Evolutionary conservation across 805 yeast species (phyloP), one percentile per base, ranked within the genome.

Genomic region (Teunomyces stri): DNA sequence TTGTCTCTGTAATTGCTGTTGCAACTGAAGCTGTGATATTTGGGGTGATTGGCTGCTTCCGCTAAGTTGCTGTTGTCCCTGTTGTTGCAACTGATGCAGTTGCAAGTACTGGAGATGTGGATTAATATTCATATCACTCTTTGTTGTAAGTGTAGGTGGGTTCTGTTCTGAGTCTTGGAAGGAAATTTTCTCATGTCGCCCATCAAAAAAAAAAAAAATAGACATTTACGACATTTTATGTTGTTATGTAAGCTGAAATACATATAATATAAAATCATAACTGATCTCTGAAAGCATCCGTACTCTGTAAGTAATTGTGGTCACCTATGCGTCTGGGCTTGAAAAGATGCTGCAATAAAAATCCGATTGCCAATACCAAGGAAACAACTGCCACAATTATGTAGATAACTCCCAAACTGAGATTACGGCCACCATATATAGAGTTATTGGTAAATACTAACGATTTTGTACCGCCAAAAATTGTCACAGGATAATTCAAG

Each of bases 401-500:
- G 65, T 87, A 94, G 13, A 95, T 85, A 15, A 94, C 78, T 2
- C 97, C 97, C 50, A 94, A 66, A 53, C 88, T 82, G 66, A 85
- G 64, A 65, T 92, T 90, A 43, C 96, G 75, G 11, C 97, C 97
- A 9, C 99, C 99, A 54, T 90, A 78, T 1, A 85, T 82, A 34
- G 88, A 79, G 50, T 86, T 84, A 4, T 97, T 89, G 7, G 96
- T 84, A 16, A 94, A 66, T 0, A 92, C 85, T 36, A 92, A 53
- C 3, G 89, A 78, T 67, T 94, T 94, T 16, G 88, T 81, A n/a
- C 99, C 99, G 3, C 96, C 95, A 69, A 82, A 94, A 3, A 79
- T 67, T 0, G 83, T 64, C 11, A 89, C 92, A 1, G 97, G 96
- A 68, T 87, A 94, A 67, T 90, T 85, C 66, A 86, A 66, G 7